These are phyloP conservation scores for Blastocystis sp. DNA, from an alignment of 352 stramenopile genomes.

Conservation along the genomic window DNA sequence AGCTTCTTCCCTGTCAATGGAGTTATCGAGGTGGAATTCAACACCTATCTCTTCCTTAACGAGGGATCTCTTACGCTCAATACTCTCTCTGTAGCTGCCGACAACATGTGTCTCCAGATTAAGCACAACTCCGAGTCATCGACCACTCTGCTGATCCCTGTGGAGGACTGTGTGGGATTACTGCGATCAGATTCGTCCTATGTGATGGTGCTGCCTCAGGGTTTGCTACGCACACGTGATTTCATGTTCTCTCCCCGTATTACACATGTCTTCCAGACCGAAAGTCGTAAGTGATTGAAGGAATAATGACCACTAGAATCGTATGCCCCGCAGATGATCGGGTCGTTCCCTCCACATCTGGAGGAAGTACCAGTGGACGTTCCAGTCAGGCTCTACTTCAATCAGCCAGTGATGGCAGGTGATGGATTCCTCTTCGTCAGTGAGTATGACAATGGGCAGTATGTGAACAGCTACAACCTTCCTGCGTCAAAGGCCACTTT, in stretches of 20 bases:
- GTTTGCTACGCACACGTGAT: background rate
- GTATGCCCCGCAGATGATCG: background rate
- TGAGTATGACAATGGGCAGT: conserved; percentile 16
- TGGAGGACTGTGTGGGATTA: background rate
- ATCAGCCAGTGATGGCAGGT: background rate
- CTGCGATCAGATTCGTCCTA: background rate
- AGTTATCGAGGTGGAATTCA: background rate
- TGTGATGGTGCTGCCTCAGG: background rate
- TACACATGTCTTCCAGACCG: background rate
- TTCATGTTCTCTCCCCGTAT: background rate
- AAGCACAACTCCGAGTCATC: background rate
- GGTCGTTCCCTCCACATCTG: background rate
- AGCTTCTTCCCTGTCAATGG: background rate
- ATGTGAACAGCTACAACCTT: conserved; percentile 28
- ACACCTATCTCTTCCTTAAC: conserved; percentile 30
- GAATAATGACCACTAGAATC: background rate
- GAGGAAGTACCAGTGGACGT: background rate
- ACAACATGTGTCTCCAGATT: conserved; percentile 28
- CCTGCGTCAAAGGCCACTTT: conserved; percentile 11
- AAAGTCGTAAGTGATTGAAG: background rate
- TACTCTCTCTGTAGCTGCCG: background rate
- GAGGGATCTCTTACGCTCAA: background rate
- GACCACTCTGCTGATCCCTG: background rate
- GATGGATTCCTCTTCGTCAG: conserved; percentile 21
- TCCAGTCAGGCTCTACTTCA: background rate